Evolutionary conservation across 169 alveolate genomes (phyloP).

Genomic region (Plasmodium adleri): DNA sequence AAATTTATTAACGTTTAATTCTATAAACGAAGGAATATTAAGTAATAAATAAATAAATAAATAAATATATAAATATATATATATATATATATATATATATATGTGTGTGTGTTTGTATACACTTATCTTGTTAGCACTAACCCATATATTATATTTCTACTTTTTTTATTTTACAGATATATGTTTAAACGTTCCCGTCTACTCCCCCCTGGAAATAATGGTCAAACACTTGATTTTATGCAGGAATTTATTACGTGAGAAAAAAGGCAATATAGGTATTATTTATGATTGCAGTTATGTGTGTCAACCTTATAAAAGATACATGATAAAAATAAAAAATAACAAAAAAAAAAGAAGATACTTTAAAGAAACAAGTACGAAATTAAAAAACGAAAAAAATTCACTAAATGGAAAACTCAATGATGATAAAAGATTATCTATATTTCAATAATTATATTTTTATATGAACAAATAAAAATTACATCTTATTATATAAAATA

Average conservation of each 20-base stretch:
- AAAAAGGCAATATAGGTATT: constrained; percentile 69
- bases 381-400: constrained; percentile 60
- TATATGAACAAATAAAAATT: too few species aligned
- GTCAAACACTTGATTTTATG: constrained; percentile 65
- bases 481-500: too few species aligned
- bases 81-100: not conserved
- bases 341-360: constrained; percentile 63
- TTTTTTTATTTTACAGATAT: constrained; percentile 22
- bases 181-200: constrained; percentile 66
- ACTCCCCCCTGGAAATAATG: constrained; percentile 76
- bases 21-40: constrained; percentile 64
- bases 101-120: too few species aligned
- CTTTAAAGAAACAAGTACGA: constrained; percentile 48
- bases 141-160: not conserved
- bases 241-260: constrained; percentile 62
- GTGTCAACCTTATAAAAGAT: constrained; percentile 75
- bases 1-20: constrained; percentile 50
- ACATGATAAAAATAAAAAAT: constrained; percentile 68
- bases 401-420: constrained; percentile 52
- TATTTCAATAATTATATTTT: constrained; percentile 36
- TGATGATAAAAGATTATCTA: constrained; percentile 73
- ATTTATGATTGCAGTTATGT: constrained; percentile 73
- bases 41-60: constrained; percentile 24
- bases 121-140: not conserved
- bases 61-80: not conserved